phyloP scores from a whole-genome alignment of 257 asterid genomes.

The Salvia splendens region DNA sequence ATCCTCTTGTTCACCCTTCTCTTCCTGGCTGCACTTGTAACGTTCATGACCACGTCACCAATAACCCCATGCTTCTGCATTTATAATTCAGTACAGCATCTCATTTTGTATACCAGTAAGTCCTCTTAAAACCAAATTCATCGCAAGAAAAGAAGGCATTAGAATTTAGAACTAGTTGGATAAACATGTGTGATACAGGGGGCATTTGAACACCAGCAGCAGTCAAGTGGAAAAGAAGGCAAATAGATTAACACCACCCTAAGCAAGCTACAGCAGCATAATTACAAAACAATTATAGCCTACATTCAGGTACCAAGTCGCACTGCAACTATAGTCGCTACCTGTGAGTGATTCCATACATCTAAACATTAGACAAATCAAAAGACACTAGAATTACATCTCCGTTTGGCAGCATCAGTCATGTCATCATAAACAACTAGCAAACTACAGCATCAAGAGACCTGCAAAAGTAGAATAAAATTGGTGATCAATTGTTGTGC shows the following conservation, averaged over 20 bases:
- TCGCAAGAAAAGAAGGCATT: background rate
- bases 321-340: background rate
- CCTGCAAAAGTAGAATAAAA: slow-evolving; percentile 40
- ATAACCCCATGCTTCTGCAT: too few relatives aligned
- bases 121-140: background rate
- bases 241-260: slow-evolving; percentile 27
- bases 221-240: slow-evolving; percentile 2
- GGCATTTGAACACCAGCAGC: slow-evolving; percentile 21
- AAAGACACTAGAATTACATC: slow-evolving; percentile 35
- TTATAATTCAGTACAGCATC: too few relatives aligned
- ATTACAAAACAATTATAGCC: slow-evolving; percentile 44
- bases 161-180: background rate
- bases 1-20: slow-evolving; percentile 35
- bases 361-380: slow-evolving; percentile 38
- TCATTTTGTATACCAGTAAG: too few relatives aligned
- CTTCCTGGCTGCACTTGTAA: slow-evolving; percentile 29
- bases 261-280: slow-evolving; percentile 46
- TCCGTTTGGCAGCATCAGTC: slow-evolving; percentile 37
- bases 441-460: slow-evolving; percentile 37
- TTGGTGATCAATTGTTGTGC: background rate
- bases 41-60: slow-evolving; percentile 8
- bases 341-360: slow-evolving; percentile 22
- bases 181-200: background rate
- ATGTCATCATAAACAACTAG: slow-evolving; percentile 34
- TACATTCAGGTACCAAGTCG: slow-evolving; percentile 28